These are phyloP conservation scores for Diaporthe ilicicola DNA, from an alignment of 2,329 filamentous ascomycete species.

Conservation along the genomic window DNA sequence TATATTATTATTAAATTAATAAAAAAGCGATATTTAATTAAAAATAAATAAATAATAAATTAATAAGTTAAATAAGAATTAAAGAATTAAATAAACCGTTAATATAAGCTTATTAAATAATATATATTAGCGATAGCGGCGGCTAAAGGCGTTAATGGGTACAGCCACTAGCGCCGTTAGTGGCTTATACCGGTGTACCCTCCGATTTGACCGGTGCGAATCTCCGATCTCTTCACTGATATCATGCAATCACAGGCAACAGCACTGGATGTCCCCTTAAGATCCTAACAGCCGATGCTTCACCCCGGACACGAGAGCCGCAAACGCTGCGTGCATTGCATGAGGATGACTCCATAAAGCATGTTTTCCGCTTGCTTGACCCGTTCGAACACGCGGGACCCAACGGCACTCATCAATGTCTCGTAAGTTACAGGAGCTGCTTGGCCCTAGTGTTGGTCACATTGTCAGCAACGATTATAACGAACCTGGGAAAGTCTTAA, in stretches of 20 bases:
- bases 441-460: not conserved
- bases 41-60: too few species aligned
- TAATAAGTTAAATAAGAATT: too few species aligned
- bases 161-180: too few species aligned
- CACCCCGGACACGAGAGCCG: not conserved
- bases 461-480: not conserved
- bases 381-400: not conserved
- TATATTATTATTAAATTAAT: too few species aligned
- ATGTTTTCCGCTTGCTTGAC: not conserved
- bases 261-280: not conserved
- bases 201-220: too few species aligned
- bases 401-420: not conserved
- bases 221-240: too few species aligned
- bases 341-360: not conserved
- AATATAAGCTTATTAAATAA: too few species aligned
- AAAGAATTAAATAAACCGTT: too few species aligned
- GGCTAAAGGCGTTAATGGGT: too few species aligned
- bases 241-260: not conserved
- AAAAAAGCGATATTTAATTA: too few species aligned
- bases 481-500: not conserved
- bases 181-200: too few species aligned
- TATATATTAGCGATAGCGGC: too few species aligned
- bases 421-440: not conserved
- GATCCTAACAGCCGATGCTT: not conserved
- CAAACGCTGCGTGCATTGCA: not conserved